phyloP scores from a whole-genome alignment of 495 filamentous ascomycete genomes.

The Tuber microsphaerosporum region DNA sequence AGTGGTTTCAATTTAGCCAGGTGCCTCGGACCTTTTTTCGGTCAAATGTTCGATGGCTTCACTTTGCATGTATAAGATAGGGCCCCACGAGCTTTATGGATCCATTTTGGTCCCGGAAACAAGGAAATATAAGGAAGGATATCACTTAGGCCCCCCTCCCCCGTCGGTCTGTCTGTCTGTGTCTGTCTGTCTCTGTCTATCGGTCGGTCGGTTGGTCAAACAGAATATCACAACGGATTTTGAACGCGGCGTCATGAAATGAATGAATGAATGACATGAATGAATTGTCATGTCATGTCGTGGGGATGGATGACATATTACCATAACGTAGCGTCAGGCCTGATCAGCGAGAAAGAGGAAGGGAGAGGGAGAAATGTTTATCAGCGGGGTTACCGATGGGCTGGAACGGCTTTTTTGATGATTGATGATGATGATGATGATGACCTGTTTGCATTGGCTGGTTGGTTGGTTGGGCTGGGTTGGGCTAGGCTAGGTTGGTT shows the following conservation, averaged over 20 bases:
- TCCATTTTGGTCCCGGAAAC: neutral
- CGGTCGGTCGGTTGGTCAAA: neutral
- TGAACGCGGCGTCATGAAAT: neutral
- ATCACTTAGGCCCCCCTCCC: neutral
- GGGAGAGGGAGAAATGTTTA: neutral
- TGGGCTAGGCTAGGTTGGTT: no score
- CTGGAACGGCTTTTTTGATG: neutral
- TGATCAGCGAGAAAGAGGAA: neutral
- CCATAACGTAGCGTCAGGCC: neutral
- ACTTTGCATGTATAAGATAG: neutral
- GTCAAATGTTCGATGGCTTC: slow-evolving; percentile 13
- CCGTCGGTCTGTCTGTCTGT: no score
- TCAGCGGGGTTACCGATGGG: neutral
- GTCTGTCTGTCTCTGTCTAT: no score
- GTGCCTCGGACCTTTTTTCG: slow-evolving; percentile 16
- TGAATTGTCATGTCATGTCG: neutral
- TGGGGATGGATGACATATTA: neutral
- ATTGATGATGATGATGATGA: neutral
- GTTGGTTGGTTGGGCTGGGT: neutral
- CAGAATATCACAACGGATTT: neutral
- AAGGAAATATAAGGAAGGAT: neutral
- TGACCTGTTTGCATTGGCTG: neutral
- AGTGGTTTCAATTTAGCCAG: slow-evolving; percentile 27
- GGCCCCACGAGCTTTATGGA: neutral
- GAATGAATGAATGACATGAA: neutral